A percentile compares a stretch with the other conserved stretches of the same genome.
phyloP scores from a whole-genome alignment of 1,284 basidiomycete genomes.

The Boletus smithii region DNA sequence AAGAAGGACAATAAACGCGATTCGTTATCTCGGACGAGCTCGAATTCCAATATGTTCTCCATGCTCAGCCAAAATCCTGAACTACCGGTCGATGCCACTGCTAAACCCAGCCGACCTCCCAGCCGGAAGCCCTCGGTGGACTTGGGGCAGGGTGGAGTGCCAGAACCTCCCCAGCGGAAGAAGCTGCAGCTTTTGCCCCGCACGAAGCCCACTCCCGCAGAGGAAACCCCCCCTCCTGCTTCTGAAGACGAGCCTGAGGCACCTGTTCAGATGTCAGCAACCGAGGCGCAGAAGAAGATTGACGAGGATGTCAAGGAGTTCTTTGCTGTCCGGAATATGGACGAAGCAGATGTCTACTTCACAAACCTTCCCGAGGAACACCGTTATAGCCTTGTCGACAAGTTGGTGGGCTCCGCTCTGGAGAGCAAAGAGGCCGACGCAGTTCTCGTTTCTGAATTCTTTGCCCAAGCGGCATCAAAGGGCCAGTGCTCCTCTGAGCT shows the following conservation, averaged over 20 bases:
- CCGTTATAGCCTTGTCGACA: constrained; percentile 68
- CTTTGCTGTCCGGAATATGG: constrained; percentile 72
- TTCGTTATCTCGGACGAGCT: constrained; percentile 73
- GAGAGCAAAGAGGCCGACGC: constrained; percentile 87
- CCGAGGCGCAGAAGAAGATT: constrained; percentile 75
- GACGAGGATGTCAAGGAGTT: constrained; percentile 77
- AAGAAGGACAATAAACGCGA: constrained; percentile 72
- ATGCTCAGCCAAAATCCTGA: constrained; percentile 64
- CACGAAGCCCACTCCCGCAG: constrained; percentile 37
- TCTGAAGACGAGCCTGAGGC: constrained; percentile 54
- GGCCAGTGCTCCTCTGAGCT: constrained; percentile 49
- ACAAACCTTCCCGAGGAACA: constrained; percentile 62
- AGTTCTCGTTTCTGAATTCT: constrained; percentile 69
- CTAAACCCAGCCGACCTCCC: constrained; percentile 48
- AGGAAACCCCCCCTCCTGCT: constrained; percentile 46
- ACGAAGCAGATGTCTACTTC: constrained; percentile 87
- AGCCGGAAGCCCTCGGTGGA: constrained; percentile 52
- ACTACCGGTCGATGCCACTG: constrained; percentile 45
- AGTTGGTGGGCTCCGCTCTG: constrained; percentile 66
- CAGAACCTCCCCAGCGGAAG: constrained; percentile 58
- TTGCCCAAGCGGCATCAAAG: constrained; percentile 55
- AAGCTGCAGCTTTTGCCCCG: constrained; percentile 62
- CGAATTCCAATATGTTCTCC: constrained; percentile 85
- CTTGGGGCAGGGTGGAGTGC: constrained; percentile 29
- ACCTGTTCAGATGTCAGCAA: constrained; percentile 60